Percentiles rank a stretch among this genome's conserved stretches.
Conservation (phyloP, 176 grass and related monocot genomes). For the Musa beccarii region DNA sequence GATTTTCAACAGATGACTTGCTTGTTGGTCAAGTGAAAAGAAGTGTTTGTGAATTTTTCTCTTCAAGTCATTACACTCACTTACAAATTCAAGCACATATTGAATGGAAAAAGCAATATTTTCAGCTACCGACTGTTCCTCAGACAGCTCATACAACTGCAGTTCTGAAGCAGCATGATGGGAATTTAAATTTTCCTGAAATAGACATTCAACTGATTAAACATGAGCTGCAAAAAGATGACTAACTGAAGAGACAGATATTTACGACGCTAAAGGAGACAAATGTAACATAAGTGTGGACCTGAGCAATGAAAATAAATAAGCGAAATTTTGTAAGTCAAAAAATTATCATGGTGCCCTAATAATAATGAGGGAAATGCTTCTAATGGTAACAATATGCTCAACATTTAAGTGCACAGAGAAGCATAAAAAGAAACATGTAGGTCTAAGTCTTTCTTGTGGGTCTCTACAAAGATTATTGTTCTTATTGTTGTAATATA, state of each 20-base stretch:
- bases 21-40: conserved; percentile 62
- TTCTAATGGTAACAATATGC: too few relatives aligned
- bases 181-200: conserved; percentile 46
- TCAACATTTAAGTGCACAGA: too few relatives aligned
- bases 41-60: conserved; percentile 58
- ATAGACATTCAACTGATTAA: conserved; percentile 13
- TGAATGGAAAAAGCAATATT: conserved; percentile 39
- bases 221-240: background rate
- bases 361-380: too few relatives aligned
- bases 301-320: background rate
- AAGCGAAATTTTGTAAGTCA: background rate
- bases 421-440: too few relatives aligned
- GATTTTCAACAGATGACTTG: conserved; percentile 41
- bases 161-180: conserved; percentile 33
- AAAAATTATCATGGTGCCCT: too few relatives aligned
- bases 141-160: conserved; percentile 29
- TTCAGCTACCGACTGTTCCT: conserved; percentile 50
- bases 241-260: background rate
- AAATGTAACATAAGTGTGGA: background rate
- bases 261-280: background rate
- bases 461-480: too few relatives aligned
- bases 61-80: conserved; percentile 58
- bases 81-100: conserved; percentile 51
- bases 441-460: too few relatives aligned
- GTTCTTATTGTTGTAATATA: too few relatives aligned